Base-by-base conservation (phyloP, 2,329 filamentous ascomycete species). In the Paraphaeosphaeria sporulosa region DNA sequence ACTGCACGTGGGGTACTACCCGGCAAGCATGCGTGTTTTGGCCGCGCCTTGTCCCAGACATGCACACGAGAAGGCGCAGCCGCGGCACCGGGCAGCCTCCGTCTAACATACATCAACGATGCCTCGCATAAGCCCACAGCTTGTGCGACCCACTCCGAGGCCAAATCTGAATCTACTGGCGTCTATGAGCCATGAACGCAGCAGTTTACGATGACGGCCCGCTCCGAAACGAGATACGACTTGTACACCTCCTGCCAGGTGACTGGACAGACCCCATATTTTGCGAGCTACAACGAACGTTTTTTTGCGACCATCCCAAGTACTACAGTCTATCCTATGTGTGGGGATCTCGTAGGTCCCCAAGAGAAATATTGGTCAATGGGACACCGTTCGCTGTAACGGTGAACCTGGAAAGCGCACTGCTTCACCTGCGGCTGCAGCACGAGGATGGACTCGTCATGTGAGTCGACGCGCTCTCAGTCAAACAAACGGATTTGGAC, bases 391-490 rank as follows among this genome's bases (percentile, higher is more conserved):
- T 60, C 32, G 40, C 51, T 3, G 63, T 62, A 1, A 69, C 66
- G 1, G 19, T 59, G 30, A 69, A 67, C 46, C 61, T 71, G 19
- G 54, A 64, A 19, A 47, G 48, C 23, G 64, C 64, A 10, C 36
- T 69, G 3, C 46, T 23, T 23, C 62, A 68, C 23, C 25, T 66
- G 7, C 60, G 66, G 23, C 44, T 57, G 15, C 50, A 12, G 36
- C 57, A 55, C 4, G 36, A 60, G 13, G n/a, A 55, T 17, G 59
- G 44, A 2, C 10, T 65, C 0, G 12, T 51, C 3, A 34, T 71
- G 0, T 70, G 67, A 65, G 42, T 68, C 1, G 69, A 72, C 56
- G 67, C 68, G 1, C 25, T 71, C 17, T 69, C 66, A 30, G 70
- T 70, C 46, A 63, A 70, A 17, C 66, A 71, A 43, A 32, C 56